Base-by-base conservation (phyloP, 768 basidiomycete genomes). In the Clitopilus passeckerianus region DNA sequence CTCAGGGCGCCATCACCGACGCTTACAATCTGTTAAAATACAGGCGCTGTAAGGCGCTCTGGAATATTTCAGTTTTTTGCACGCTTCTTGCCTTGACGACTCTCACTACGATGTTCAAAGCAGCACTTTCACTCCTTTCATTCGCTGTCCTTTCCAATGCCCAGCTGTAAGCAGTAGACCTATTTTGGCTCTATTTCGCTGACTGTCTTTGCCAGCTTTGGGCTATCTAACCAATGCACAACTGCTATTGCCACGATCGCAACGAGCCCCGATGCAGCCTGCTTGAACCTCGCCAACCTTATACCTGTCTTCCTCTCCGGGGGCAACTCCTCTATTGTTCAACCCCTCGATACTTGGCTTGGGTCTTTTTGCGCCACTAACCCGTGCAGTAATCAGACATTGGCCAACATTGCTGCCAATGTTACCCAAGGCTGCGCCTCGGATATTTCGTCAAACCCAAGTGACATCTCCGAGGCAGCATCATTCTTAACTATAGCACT, bases 311-410 rank as follows among this genome's bases (percentile, higher is more conserved):
- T 75, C 56, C 60, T 73, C n/a, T 64, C 70, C 8, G 64, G 64
- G 53, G 37, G 65, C 6, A 74, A 74, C 59, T 59, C 65, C 12
- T 81, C 82, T 6, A 61, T 85, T 43, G 70, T 84, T n/a, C 60
- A 64, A 9, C 72, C 81, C 7, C 61, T 90, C 59, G 73, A 86
- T 68, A 77, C 56, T 35, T 91, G 89, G 89, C 68, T 89, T 56
- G 74, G 70, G 0, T 82, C 79, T 56, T 20, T 86, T 56, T 89
- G 87, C 68, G 60, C 76, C 34, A 70, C 73, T 52, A 70, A 66
- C 8, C 66, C 80, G n/a, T 89, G 88, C 68, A 80, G 74, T 64
- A 86, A 90, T 60, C 73, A 72, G 16, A 84, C 86, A 0, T 75
- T 91, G 15, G 68, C 83, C 24, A 64, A 73, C 1, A 72, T 89